Evolutionary conservation across 1,139 yeast species (phyloP), one percentile per base, ranked within the genome.

Genomic region (Pichia sp.): DNA sequence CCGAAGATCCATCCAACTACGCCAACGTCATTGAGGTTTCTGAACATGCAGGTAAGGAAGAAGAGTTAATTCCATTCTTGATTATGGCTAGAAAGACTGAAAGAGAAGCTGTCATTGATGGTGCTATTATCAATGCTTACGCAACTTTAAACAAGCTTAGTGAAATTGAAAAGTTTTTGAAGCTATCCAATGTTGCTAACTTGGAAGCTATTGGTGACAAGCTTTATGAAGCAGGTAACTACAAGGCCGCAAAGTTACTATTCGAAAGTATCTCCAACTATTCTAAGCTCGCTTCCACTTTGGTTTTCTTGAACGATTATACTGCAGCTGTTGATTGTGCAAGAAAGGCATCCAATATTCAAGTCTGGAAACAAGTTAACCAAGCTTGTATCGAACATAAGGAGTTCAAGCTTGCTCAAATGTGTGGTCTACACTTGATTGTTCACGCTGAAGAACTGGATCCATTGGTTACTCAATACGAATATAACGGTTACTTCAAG

Each of bases 281-380:
- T 72, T 84, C 96, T 34, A 91, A 87, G 63, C 73, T 91, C 52
- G 97, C 98, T 10, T 84, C 96, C 14, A 91, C 97, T 25, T 74
- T 88, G 56, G 99, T 91, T 16, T 86, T 81, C 66, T 68, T 91
- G 56, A 77, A 77, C 42, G 97, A 91, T 59, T 87, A 87, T 62
- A 97, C 91, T 66, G 79, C 86, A 39, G 98, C 99, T 34, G 98
- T 91, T 47, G 98, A 91, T 56, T 87, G 96, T 63, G 99, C 98
- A 15, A 83, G 98, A 69, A 93, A 91, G 66, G 98, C 98, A 5
- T 84, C 95, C 31, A 88, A 88, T 62, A 77, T 81, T 45, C 74
- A 72, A 55, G 98, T 91, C 29, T 91, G 99, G 99, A 91, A 87
- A 63, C 94, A 88, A 63, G 99, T 91, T 37, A 86, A 87, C 62